phyloP scores from a whole-genome alignment of 805 yeast species.

The Pichia nakasei region DNA sequence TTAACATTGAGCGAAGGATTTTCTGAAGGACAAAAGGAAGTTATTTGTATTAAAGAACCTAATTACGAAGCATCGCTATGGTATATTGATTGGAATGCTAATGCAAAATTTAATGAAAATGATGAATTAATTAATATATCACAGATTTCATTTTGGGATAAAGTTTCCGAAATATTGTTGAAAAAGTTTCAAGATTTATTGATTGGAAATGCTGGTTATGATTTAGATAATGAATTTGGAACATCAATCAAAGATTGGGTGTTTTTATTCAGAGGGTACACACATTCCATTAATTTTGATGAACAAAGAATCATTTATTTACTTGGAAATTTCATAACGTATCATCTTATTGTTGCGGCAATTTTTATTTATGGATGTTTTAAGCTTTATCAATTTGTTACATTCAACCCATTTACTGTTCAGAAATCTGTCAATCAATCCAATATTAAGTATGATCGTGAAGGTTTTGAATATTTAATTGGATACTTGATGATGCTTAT shows the following conservation, averaged over 20 bases:
- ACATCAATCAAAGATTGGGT: constrained; percentile 43
- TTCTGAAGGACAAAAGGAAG: constrained; percentile 86
- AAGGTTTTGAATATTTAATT: constrained; percentile 30
- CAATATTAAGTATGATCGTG: constrained; percentile 17
- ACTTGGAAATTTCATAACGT: constrained; percentile 55
- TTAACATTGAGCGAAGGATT: constrained; percentile 48
- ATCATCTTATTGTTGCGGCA: constrained; percentile 36
- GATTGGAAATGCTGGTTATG: constrained; percentile 2
- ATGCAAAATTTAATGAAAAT: constrained; percentile 36
- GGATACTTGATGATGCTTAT: constrained; percentile 54
- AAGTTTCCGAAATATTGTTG: constrained; percentile 46
- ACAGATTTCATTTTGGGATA: constrained; percentile 36
- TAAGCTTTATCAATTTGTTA: constrained; percentile 9
- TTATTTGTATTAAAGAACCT: constrained; percentile 74
- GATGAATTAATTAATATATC: constrained; percentile 25
- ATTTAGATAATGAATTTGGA: background rate
- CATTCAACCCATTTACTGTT: constrained; percentile 16
- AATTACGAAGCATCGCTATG: constrained; percentile 59
- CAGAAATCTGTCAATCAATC: background rate
- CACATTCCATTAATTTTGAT: constrained; percentile 40
- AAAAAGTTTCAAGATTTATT: constrained; percentile 41
- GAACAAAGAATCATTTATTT: constrained; percentile 37
- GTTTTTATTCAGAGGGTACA: constrained; percentile 46
- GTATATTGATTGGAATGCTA: constrained; percentile 59
- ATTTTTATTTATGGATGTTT: constrained; percentile 19